Base-by-base conservation (phyloP, 2,329 filamentous ascomycete species). In the Scedosporium minutisporum region DNA sequence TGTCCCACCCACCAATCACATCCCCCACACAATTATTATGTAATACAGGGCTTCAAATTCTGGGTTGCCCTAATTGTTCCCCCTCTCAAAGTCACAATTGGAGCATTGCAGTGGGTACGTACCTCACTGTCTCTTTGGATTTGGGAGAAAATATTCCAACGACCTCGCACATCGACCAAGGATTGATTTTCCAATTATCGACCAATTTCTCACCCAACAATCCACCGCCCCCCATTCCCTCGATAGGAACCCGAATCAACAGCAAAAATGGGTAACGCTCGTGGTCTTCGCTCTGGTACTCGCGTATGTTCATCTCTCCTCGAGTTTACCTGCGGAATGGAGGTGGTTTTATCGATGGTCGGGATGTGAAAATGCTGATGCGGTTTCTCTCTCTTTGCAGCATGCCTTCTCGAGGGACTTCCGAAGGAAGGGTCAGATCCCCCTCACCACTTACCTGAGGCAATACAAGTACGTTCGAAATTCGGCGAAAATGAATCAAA, bases 321-420 rank as follows among this genome's bases (percentile, higher is more conserved):
- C 66, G 63, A 63, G 58, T 63, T 64, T 62, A 62, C 65, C 51
- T 4, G 53, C 53, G 23, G 29, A 57, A 57, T 27, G 23, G 27
- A 41, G 27, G 10, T n/a, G 57, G 14, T 41, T 41, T 6, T 21
- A n/a, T 23, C 5, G 42, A 44, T 21, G 4, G 58, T n/a, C 4
- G 44, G 16, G 21, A 46, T 25, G 10, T 9, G 16, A 18, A n/a
- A 65, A 65, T 63, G 25, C 29, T 46, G 58, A 51, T 29, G 23
- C 23, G 63, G 64, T 72, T 76, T 70, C 77, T 71, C 65, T 63
- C 68, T 69, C 59, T 10, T 65, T 71, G 68, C 72, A 88, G 84
- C 91, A 93, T 88, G 88, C 91, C 82, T 99, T 97, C 87, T 90
- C 88, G 77, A 87, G 93, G 75, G 84, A 88, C 77, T 97, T 96